phyloP scores from a whole-genome alignment of 176 grass and related monocot genomes.

The Puya raimondii region DNA sequence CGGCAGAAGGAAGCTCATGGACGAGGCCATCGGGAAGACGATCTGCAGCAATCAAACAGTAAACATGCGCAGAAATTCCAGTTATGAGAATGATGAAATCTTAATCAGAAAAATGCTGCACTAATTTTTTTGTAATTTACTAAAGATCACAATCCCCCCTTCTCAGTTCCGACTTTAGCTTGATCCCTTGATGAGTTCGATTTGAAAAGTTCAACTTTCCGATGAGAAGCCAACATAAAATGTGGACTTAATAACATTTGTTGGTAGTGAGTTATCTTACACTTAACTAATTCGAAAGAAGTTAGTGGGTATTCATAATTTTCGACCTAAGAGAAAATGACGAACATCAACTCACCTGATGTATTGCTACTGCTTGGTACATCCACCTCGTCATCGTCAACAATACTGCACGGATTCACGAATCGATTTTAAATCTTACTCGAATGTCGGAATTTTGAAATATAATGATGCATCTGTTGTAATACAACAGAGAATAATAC shows the following conservation, averaged over 20 bases:
- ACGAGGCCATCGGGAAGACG: conserved; percentile 84
- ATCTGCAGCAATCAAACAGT: conserved; percentile 30
- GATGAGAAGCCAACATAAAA: too few relatives aligned
- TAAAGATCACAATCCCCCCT: too few relatives aligned
- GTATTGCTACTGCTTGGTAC: conserved; percentile 7
- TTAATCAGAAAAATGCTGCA: too few relatives aligned
- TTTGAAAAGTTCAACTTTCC: too few relatives aligned
- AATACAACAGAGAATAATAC: background rate
- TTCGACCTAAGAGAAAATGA: too few relatives aligned
- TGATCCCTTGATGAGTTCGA: too few relatives aligned
- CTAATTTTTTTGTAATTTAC: too few relatives aligned
- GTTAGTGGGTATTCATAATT: too few relatives aligned
- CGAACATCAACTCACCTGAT: conserved; percentile 12
- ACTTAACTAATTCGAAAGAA: too few relatives aligned
- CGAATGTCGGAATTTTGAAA: background rate
- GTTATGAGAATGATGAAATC: background rate
- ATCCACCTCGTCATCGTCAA: conserved; percentile 46
- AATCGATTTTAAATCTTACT: conserved; percentile 6
- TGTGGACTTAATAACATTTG: too few relatives aligned
- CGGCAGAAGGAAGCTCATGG: conserved; percentile 76
- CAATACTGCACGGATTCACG: conserved; percentile 39
- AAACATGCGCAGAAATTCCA: background rate
- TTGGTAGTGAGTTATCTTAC: too few relatives aligned
- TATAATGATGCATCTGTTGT: conserved; percentile 9
- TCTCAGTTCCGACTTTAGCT: too few relatives aligned